Evolutionary conservation across 768 basidiomycete genomes (phyloP).

Genomic region (Mycena pura): DNA sequence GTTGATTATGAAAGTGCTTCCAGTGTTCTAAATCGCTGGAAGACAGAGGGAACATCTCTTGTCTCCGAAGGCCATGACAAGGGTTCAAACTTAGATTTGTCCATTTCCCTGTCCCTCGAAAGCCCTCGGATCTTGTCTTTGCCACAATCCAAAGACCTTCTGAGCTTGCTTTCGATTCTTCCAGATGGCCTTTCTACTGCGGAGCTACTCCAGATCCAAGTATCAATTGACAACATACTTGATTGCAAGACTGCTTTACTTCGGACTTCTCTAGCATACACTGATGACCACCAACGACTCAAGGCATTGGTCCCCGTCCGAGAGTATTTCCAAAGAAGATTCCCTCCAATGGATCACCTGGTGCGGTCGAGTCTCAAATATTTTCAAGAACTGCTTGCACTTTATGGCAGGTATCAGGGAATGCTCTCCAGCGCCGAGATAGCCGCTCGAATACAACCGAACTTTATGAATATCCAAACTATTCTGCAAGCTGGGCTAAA

Average conservation of each 20-base stretch:
- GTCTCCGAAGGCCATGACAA: neutral
- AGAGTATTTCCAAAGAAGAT: neutral
- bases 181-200: neutral
- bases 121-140: neutral
- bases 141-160: neutral
- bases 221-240: neutral
- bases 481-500: neutral
- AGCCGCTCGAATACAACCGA: neutral
- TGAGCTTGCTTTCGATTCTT: slow-evolving; percentile 1
- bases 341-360: neutral
- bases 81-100: neutral
- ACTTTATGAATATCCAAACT: neutral
- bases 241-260: neutral
- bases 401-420: neutral
- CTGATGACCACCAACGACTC: neutral
- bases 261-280: neutral
- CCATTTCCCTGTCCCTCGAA: neutral
- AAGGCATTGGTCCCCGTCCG: neutral
- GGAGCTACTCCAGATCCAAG: neutral
- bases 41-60: neutral
- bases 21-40: neutral
- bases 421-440: neutral
- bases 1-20: neutral
- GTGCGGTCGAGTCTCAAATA: neutral
- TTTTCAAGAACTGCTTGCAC: neutral